phyloP scores from a whole-genome alignment of 345 rosid species.

The Triadica sebifera region DNA sequence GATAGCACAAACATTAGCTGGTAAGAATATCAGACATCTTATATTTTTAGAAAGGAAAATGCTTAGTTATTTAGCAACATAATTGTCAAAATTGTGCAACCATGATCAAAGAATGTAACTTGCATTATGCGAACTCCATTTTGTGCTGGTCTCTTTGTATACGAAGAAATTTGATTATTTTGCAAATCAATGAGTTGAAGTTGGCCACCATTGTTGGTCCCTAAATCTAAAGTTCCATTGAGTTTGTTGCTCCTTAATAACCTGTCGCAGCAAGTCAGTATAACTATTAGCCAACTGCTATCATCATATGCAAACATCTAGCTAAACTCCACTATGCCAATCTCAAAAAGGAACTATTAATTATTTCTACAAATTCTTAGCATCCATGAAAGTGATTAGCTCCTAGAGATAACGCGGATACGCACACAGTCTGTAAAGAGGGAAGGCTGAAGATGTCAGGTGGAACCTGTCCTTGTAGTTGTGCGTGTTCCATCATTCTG shows the following conservation, averaged over 20 bases:
- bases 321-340: too few relatives aligned
- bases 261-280: constrained; percentile 40
- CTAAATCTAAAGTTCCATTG: constrained; percentile 50
- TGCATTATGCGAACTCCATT: constrained; percentile 39
- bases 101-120: constrained; percentile 19
- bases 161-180: constrained; percentile 38
- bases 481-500: constrained; percentile 65
- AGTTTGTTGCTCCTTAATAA: constrained; percentile 47
- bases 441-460: constrained; percentile 45
- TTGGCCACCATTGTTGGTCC: constrained; percentile 37
- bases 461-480: constrained; percentile 57
- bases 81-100: background rate
- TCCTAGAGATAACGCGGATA: background rate
- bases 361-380: background rate
- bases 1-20: background rate
- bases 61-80: background rate
- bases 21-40: background rate
- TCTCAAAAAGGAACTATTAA: background rate
- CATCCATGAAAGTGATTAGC: background rate
- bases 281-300: too few relatives aligned
- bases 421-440: constrained; percentile 70
- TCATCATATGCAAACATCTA: too few relatives aligned
- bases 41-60: too few relatives aligned
- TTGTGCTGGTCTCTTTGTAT: constrained; percentile 9
- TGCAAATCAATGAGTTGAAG: constrained; percentile 56